Conservation (phyloP, 768 basidiomycete species). For the Sutorius australiensis region DNA sequence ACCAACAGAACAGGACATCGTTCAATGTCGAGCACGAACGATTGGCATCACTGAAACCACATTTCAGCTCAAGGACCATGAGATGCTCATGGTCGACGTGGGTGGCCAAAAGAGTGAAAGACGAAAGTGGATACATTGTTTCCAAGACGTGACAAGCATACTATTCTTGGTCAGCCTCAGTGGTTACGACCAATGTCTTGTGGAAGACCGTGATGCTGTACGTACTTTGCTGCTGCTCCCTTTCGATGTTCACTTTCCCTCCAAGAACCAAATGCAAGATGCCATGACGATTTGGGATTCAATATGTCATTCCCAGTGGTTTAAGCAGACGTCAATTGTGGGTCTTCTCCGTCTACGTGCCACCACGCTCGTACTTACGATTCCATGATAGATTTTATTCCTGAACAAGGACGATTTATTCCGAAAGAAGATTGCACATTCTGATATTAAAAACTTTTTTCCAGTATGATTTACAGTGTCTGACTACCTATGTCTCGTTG, state of each 20-base stretch:
- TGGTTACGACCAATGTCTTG: constrained; percentile 91
- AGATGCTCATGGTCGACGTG: constrained; percentile 92
- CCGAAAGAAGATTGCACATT: constrained; percentile 72
- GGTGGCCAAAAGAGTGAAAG: constrained; percentile 92
- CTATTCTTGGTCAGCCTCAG: constrained; percentile 88
- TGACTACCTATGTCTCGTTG: not conserved
- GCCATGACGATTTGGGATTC: constrained; percentile 99
- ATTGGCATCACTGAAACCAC: constrained; percentile 89
- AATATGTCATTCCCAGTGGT: constrained; percentile 97
- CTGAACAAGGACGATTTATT: constrained; percentile 96
- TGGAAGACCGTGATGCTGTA: constrained; percentile 89
- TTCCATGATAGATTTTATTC: constrained; percentile 70
- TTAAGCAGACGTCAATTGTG: constrained; percentile 90
- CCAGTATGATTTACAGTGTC: constrained; percentile 48
- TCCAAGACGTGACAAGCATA: constrained; percentile 92
- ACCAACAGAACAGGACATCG: constrained; percentile 84
- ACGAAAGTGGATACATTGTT: constrained; percentile 93
- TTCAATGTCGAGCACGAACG: constrained; percentile 80
- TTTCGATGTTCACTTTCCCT: not conserved
- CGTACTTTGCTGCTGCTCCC: constrained; percentile 27
- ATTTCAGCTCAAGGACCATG: constrained; percentile 73
- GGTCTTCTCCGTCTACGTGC: constrained; percentile 23
- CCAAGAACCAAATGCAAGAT: constrained; percentile 96
- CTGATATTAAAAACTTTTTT: constrained; percentile 87
- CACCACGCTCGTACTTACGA: constrained; percentile 1